phyloP scores from a whole-genome alignment of 2,329 filamentous ascomycete genomes.

The Colletotrichum eleusines region DNA sequence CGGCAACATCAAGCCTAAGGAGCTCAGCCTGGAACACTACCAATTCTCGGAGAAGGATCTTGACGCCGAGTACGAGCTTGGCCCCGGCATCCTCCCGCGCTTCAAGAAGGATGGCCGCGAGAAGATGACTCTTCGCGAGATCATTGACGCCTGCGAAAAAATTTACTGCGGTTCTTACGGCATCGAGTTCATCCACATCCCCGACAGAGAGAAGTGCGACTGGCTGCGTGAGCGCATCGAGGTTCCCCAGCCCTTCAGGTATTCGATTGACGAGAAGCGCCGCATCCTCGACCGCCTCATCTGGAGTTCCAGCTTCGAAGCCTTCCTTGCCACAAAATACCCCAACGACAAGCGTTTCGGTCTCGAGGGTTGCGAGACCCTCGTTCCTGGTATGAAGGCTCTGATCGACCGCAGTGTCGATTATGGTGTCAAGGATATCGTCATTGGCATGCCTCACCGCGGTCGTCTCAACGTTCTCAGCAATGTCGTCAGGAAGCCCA shows the following conservation, averaged over 20 bases:
- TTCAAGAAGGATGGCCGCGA: conserved; percentile 90
- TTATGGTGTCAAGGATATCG: conserved; percentile 98
- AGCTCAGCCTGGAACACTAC: conserved; percentile 93
- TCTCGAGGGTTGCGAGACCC: conserved; percentile 94
- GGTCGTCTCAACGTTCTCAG: conserved; percentile 97
- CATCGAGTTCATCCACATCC: conserved; percentile 98
- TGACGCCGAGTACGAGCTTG: conserved; percentile 90
- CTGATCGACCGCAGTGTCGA: conserved; percentile 98
- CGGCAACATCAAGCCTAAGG: conserved; percentile 88
- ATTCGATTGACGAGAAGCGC: conserved; percentile 98
- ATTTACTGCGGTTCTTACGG: conserved; percentile 98
- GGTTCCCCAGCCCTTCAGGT: conserved; percentile 94
- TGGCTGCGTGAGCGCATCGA: conserved; percentile 97
- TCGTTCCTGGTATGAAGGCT: conserved; percentile 99
- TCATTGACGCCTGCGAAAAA: conserved; percentile 91
- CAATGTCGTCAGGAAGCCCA: conserved; percentile 98
- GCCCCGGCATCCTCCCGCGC: conserved; percentile 92
- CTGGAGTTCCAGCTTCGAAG: conserved; percentile 98
- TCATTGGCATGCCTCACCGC: conserved; percentile 99
- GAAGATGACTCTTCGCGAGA: conserved; percentile 97
- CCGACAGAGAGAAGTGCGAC: conserved; percentile 96
- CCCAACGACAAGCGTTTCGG: conserved; percentile 99
- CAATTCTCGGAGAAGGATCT: conserved; percentile 95
- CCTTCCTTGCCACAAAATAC: conserved; percentile 96
- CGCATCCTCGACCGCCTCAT: conserved; percentile 97